phyloP scores from a whole-genome alignment of 2,329 filamentous ascomycete species.

The Penicillium sp. region DNA sequence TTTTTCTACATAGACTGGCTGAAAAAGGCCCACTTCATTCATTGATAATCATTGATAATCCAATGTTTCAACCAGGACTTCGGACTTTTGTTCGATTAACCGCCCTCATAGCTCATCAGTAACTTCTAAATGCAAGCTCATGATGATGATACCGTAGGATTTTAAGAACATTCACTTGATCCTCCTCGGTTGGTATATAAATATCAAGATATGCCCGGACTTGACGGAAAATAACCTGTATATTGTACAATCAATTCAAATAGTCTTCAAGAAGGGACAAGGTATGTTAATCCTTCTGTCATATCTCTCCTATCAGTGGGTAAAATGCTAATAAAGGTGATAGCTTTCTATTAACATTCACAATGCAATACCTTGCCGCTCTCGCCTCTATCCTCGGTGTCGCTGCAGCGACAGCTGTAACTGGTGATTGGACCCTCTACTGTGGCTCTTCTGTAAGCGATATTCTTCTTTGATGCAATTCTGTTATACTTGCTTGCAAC shows the following conservation, averaged over 20 bases:
- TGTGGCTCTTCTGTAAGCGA: neutral
- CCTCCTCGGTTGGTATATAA: neutral
- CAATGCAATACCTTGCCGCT: neutral
- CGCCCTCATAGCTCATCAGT: too few species aligned
- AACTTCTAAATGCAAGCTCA: too few species aligned
- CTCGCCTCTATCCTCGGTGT: neutral
- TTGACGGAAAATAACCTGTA: neutral
- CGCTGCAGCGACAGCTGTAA: neutral
- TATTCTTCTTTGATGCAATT: neutral
- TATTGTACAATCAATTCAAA: neutral
- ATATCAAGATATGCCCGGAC: neutral
- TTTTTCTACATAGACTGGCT: neutral
- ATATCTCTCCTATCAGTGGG: neutral
- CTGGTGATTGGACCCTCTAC: neutral
- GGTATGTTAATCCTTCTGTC: neutral
- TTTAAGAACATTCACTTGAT: neutral
- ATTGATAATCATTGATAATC: neutral
- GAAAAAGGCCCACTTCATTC: neutral
- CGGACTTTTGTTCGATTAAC: too few species aligned
- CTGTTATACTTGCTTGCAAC: neutral
- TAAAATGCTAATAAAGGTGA: neutral
- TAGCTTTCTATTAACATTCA: neutral
- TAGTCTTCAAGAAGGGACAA: neutral
- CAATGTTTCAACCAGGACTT: too few species aligned
- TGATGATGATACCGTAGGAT: too few species aligned